Evolutionary conservation across 2,329 filamentous ascomycete species (phyloP).

Genomic region (Fusarium domesticum): DNA sequence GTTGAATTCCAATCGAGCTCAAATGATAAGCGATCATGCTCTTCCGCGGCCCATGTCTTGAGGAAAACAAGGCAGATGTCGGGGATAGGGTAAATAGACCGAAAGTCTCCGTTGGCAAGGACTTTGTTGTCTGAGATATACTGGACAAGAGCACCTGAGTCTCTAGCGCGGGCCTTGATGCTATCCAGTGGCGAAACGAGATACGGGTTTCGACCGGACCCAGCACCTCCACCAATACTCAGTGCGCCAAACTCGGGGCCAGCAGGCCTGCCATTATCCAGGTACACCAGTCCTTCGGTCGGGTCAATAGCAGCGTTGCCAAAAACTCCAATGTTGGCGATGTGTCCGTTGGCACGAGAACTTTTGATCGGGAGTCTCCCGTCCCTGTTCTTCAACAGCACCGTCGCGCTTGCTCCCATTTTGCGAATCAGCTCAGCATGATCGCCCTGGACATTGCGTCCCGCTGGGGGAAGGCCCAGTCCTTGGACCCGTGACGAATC

Average conservation of each 20-base stretch:
- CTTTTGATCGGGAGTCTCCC: conserved; percentile 58
- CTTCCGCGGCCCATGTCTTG: conserved; percentile 65
- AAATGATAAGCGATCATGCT: conserved; percentile 53
- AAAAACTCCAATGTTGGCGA: conserved; percentile 58
- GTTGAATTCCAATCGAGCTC: conserved; percentile 59
- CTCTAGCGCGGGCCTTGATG: conserved; percentile 45
- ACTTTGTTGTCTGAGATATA: conserved; percentile 47
- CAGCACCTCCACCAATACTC: conserved; percentile 55
- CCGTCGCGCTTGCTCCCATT: conserved; percentile 55
- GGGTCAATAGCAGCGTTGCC: conserved; percentile 49
- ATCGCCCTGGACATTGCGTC: conserved; percentile 51
- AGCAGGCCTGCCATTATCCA: too few relatives aligned
- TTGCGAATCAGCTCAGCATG: conserved; percentile 55
- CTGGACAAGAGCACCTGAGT: conserved; percentile 46
- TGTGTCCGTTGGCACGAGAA: conserved; percentile 53
- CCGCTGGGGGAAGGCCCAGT: conserved; percentile 49
- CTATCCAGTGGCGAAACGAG: conserved; percentile 38
- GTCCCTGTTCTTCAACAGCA: conserved; percentile 70
- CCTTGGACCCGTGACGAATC: conserved; percentile 42
- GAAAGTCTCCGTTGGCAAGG: conserved; percentile 36
- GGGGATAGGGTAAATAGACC: conserved; percentile 45
- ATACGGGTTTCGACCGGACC: conserved; percentile 39
- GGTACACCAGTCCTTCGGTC: conserved; percentile 63
- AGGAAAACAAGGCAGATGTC: conserved; percentile 66
- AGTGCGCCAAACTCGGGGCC: conserved; percentile 60